phyloP scores from a whole-genome alignment of 2,329 filamentous ascomycete genomes.

The Cercospora zeina region DNA sequence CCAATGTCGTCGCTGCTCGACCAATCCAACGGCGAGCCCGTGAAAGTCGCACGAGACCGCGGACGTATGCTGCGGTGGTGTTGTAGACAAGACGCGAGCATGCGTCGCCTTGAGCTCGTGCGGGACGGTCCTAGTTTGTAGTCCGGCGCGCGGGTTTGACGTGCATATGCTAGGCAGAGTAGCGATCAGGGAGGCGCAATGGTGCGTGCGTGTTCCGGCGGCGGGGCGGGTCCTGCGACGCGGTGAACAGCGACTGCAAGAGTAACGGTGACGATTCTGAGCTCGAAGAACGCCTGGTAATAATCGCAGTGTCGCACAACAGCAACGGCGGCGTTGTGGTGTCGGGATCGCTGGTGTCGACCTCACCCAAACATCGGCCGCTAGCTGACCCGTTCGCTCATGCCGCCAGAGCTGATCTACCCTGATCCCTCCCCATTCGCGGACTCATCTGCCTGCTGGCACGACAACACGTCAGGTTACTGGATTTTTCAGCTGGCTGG shows the following conservation, averaged over 20 bases:
- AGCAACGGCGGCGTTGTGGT: constrained; percentile 3
- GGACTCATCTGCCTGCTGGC: constrained; percentile 15
- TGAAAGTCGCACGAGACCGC: background rate
- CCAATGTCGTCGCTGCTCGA: constrained; percentile 10
- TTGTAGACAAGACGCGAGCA: background rate
- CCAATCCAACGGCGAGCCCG: background rate
- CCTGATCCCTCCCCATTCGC: constrained; percentile 3
- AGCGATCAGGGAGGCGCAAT: constrained; percentile 7
- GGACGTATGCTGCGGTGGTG: background rate
- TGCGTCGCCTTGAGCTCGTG: background rate
- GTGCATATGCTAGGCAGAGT: constrained; percentile 6
- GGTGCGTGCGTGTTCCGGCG: constrained; percentile 4
- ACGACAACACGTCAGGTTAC: constrained; percentile 13
- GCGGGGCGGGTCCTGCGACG: constrained; percentile 13
- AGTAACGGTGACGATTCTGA: constrained; percentile 7
- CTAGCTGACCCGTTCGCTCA: constrained; percentile 11
- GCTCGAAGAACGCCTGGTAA: constrained; percentile 5
- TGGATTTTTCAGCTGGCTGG: constrained; percentile 12
- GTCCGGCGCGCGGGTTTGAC: constrained; percentile 8
- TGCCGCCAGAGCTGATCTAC: constrained; percentile 10
- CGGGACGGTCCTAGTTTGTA: constrained; percentile 2
- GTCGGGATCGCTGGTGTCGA: constrained; percentile 4
- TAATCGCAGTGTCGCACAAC: constrained; percentile 12
- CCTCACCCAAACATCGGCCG: constrained; percentile 10
- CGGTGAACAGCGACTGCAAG: constrained; percentile 1